phyloP scores from a whole-genome alignment of 331 rosid species.

The Prunus yedoensis region DNA sequence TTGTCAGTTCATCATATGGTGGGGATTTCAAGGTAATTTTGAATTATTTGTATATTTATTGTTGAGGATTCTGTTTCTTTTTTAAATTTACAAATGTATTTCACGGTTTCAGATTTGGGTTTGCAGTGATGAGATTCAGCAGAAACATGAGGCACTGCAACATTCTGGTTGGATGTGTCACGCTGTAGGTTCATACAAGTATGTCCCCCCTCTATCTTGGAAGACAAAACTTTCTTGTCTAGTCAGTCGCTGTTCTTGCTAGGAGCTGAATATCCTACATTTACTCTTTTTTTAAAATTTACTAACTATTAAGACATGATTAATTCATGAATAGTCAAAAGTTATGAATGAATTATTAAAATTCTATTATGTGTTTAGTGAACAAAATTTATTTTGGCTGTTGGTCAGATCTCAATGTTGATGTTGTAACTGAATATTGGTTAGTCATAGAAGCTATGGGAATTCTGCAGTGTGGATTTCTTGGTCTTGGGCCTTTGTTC shows the following conservation, averaged over 20 bases:
- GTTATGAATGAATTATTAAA: not conserved
- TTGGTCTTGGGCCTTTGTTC: not conserved
- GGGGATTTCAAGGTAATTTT: constrained; percentile 88
- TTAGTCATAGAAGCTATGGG: not conserved
- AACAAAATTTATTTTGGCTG: not conserved
- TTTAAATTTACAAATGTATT: constrained; percentile 10
- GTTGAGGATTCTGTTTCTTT: constrained; percentile 3
- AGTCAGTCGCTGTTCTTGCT: not conserved
- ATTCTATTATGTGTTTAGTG: not conserved
- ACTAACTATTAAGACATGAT: not conserved
- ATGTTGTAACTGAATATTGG: not conserved
- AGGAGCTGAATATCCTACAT: not conserved
- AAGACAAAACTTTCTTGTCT: not conserved
- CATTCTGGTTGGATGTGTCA: constrained; percentile 88
- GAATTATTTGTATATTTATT: not conserved
- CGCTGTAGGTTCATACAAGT: constrained; percentile 94
- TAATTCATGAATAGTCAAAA: constrained; percentile 1
- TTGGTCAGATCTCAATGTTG: not conserved
- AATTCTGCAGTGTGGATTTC: not conserved
- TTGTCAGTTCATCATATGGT: constrained; percentile 80
- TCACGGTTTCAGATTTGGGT: constrained; percentile 73
- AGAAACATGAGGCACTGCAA: constrained; percentile 37
- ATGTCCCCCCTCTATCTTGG: constrained; percentile 28
- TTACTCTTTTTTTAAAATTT: not conserved
- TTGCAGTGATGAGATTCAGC: constrained; percentile 52